phyloP scores from a whole-genome alignment of 805 yeast genomes.

The Starmerella roubikii region DNA sequence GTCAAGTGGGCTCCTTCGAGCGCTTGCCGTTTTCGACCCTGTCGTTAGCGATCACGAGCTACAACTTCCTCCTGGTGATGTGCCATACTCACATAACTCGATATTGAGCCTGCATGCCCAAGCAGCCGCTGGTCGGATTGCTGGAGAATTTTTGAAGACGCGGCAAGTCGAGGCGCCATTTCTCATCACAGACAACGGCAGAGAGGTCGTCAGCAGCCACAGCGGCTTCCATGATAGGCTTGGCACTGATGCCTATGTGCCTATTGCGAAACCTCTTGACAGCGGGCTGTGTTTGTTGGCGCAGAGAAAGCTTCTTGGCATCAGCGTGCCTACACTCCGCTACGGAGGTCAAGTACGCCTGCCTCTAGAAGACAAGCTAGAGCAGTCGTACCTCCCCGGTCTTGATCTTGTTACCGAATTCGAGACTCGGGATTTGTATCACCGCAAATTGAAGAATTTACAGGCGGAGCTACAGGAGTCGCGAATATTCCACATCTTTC shows the following conservation, averaged over 20 bases:
- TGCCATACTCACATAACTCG: background rate
- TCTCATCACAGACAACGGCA: slow-evolving; percentile 1
- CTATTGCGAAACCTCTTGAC: slow-evolving; percentile 17
- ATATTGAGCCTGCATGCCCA: slow-evolving; percentile 6
- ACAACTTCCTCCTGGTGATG: slow-evolving; percentile 1
- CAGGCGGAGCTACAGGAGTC: slow-evolving; percentile 9
- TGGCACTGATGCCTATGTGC: slow-evolving; percentile 12
- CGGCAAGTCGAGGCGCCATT: slow-evolving; percentile 7
- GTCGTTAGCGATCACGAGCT: slow-evolving; percentile 13
- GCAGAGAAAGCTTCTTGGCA: slow-evolving; percentile 8
- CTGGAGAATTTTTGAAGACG: slow-evolving; percentile 2
- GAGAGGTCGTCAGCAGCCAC: slow-evolving; percentile 2
- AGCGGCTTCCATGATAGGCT: slow-evolving; percentile 14
- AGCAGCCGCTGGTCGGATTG: slow-evolving; percentile 13
- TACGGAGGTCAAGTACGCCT: slow-evolving; percentile 6
- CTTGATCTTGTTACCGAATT: slow-evolving; percentile 3
- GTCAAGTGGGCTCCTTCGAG: background rate
- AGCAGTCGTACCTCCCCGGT: slow-evolving; percentile 8
- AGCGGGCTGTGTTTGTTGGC: slow-evolving; percentile 17
- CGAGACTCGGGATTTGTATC: slow-evolving; percentile 6
- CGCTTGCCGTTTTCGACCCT: slow-evolving; percentile 4
- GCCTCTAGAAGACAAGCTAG: slow-evolving; percentile 3
- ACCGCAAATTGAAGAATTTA: slow-evolving; percentile 3
- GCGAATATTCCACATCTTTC: slow-evolving; percentile 22
- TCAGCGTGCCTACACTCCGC: background rate